Conservation (phyloP, 1,284 basidiomycete species). For the Naganishia sp. region DNA sequence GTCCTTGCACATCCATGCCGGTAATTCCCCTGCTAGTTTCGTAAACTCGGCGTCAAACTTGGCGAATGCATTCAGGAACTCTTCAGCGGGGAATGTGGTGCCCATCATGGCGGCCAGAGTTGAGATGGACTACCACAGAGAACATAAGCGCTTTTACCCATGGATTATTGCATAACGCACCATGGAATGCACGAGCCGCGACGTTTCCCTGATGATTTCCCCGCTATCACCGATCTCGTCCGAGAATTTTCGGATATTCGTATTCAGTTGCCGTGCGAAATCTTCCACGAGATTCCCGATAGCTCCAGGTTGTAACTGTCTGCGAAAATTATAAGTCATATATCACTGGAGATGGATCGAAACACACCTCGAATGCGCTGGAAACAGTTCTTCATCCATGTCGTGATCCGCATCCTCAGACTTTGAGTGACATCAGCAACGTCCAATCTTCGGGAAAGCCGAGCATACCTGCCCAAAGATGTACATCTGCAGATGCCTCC, state of each 20-base stretch:
- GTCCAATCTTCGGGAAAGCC: neutral
- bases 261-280: neutral
- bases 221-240: neutral
- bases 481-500: constrained; percentile 2
- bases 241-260: neutral
- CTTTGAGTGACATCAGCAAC: neutral
- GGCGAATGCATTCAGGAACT: neutral
- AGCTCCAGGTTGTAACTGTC: constrained; percentile 1
- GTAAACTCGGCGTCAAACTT: constrained; percentile 20
- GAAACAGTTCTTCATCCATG: constrained; percentile 5
- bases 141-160: neutral
- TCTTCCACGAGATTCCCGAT: neutral
- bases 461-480: constrained; percentile 7
- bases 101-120: constrained; percentile 16
- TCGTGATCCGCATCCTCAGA: neutral
- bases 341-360: neutral
- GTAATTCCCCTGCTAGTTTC: constrained; percentile 15
- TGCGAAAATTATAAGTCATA: neutral
- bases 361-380: constrained; percentile 5
- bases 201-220: neutral
- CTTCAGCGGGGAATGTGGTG: constrained; percentile 7
- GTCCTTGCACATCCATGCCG: constrained; percentile 23
- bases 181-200: neutral
- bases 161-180: neutral
- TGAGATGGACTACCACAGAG: constrained; percentile 8